These are phyloP conservation scores for Haplosporangium gracile DNA, from an alignment of 192 early-diverging fungal genomes.

Conservation along the genomic window DNA sequence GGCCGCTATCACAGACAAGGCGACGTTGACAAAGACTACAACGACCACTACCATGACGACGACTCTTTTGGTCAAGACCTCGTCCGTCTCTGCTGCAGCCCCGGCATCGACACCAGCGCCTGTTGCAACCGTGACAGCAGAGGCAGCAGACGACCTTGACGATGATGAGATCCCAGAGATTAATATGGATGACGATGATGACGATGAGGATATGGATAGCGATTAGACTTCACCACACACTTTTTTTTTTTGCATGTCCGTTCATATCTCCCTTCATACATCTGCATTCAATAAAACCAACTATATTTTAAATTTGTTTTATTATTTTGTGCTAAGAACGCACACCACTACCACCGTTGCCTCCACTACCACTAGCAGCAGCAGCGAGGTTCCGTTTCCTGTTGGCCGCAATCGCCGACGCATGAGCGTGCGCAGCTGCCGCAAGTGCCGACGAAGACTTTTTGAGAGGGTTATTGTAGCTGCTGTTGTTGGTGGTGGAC, in stretches of 20 bases:
- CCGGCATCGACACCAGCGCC: not conserved
- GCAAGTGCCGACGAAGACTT: slow-evolving; percentile 26
- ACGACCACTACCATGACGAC: not conserved
- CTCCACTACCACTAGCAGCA: not conserved
- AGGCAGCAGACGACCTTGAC: slow-evolving; percentile 21
- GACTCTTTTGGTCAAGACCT: not conserved
- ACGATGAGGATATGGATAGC: slow-evolving; percentile 51
- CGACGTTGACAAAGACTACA: not conserved
- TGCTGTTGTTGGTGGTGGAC: not conserved
- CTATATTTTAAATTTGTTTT: not conserved
- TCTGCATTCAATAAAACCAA: no score
- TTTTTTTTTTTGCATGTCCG: no score
- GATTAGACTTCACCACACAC: slow-evolving; percentile 16
- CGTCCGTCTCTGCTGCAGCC: not conserved
- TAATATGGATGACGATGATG: slow-evolving; percentile 53
- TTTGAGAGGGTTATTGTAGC: not conserved
- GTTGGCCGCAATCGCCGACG: slow-evolving; percentile 31
- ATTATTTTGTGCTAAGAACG: not conserved
- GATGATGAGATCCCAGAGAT: slow-evolving; percentile 43
- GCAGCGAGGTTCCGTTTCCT: slow-evolving; percentile 25
- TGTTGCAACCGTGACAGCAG: not conserved
- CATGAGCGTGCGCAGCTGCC: slow-evolving; percentile 40
- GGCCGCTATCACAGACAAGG: not conserved
- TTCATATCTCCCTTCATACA: no score
- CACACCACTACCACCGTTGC: not conserved